Percentiles rank a stretch among this genome's conserved stretches.
These are phyloP conservation scores for Achaetomium macrosporum DNA, from an alignment of 2,329 filamentous ascomycete genomes.

Conservation along the genomic window DNA sequence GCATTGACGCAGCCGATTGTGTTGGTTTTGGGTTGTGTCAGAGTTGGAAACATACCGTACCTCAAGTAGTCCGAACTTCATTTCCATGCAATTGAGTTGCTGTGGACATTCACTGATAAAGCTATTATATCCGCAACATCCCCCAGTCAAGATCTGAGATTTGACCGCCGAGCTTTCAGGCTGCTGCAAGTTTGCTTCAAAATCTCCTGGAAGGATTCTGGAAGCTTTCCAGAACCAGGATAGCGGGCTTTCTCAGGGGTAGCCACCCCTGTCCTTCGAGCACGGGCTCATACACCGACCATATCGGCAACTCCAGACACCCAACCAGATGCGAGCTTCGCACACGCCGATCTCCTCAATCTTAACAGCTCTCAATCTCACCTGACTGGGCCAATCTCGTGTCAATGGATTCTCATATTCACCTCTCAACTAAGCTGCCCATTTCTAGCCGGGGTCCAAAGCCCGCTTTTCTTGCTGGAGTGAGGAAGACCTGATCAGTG, in stretches of 20 bases:
- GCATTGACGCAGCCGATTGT: not conserved
- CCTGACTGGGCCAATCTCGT: slow-evolving; percentile 12
- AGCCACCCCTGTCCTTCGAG: slow-evolving; percentile 12
- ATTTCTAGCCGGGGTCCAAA: not conserved
- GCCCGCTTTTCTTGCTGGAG: not conserved
- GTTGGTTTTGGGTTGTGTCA: no score
- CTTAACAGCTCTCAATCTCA: slow-evolving; percentile 5
- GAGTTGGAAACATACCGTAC: no score
- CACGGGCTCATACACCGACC: slow-evolving; percentile 14
- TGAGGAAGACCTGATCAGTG: no score
- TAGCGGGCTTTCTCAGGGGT: slow-evolving; percentile 16
- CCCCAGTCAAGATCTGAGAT: no score
- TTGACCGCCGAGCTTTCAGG: no score
- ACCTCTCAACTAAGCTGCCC: no score
- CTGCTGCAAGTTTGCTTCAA: slow-evolving; percentile 8
- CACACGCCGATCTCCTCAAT: not conserved
- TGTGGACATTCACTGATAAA: no score
- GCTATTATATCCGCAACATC: no score
- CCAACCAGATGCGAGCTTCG: slow-evolving; percentile 9
- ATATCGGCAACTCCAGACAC: slow-evolving; percentile 15
- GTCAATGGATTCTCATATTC: not conserved
- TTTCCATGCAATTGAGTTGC: no score
- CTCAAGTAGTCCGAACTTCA: no score
- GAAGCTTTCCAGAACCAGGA: slow-evolving; percentile 17
- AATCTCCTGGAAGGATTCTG: slow-evolving; percentile 23